Conservation (phyloP, 108 stramenopile species). For the Nitzschia sp. region DNA sequence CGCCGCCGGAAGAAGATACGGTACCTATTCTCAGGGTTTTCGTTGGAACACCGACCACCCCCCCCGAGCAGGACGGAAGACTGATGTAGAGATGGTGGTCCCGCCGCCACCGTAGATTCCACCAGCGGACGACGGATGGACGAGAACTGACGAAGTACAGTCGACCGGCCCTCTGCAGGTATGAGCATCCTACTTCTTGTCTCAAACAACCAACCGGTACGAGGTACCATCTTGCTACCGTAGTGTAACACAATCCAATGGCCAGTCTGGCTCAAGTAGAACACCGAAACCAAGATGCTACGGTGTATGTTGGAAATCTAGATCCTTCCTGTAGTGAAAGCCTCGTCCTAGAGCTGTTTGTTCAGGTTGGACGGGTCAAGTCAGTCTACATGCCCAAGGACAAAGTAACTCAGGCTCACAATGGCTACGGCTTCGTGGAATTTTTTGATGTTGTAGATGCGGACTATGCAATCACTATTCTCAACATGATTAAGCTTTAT, state of each 20-base stretch:
- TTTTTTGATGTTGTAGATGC: slow-evolving; percentile 90
- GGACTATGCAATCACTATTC: slow-evolving; percentile 94
- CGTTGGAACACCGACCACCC: too few species aligned
- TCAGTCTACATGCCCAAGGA: slow-evolving; percentile 99
- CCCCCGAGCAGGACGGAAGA: too few species aligned
- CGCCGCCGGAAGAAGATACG: too few species aligned
- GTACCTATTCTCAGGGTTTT: too few species aligned
- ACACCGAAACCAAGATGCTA: slow-evolving; percentile 99
- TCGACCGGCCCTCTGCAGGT: too few species aligned
- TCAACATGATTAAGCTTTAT: slow-evolving; percentile 97
- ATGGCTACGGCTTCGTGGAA: slow-evolving; percentile 98
- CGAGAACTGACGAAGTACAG: too few species aligned
- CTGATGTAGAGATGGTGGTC: too few species aligned
- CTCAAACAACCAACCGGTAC: too few species aligned
- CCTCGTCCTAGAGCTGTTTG: slow-evolving; percentile 92
- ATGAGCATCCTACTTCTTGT: too few species aligned
- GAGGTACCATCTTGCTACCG: too few species aligned
- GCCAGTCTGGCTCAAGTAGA: slow-evolving; percentile 89
- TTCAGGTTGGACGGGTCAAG: slow-evolving; percentile 90
- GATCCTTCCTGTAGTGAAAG: slow-evolving; percentile 85
- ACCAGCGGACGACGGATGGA: too few species aligned
- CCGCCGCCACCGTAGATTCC: too few species aligned
- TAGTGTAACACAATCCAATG: slow-evolving; percentile 41
- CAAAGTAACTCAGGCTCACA: slow-evolving; percentile 83
- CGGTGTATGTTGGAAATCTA: slow-evolving; percentile 95